Evolutionary conservation across 2,329 filamentous ascomycete species (phyloP).

Genomic region (Diaporthe aspalathi): DNA sequence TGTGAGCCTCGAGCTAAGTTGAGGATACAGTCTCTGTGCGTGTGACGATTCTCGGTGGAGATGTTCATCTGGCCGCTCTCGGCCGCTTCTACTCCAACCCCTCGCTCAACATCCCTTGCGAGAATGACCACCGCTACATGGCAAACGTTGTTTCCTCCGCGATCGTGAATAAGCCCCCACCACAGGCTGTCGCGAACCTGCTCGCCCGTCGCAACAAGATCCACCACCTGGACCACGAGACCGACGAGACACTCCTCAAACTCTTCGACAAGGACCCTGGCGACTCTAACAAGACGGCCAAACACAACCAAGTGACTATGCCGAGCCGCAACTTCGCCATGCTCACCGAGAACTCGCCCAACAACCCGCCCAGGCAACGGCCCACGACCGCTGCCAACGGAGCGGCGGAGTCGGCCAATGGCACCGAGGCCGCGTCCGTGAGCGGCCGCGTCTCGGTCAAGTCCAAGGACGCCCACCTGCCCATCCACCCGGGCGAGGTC

Average conservation of each 20-base stretch:
- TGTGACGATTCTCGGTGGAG: slow-evolving; percentile 91
- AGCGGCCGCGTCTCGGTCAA: slow-evolving; percentile 30
- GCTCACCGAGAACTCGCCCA: slow-evolving; percentile 86
- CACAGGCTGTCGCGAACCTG: slow-evolving; percentile 87
- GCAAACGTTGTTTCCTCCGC: slow-evolving; percentile 93
- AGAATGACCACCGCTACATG: slow-evolving; percentile 93
- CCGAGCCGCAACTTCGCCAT: slow-evolving; percentile 93
- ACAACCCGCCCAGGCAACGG: slow-evolving; percentile 48
- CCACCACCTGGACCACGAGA: slow-evolving; percentile 75
- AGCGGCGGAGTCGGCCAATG: slow-evolving; percentile 18
- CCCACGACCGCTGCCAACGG: slow-evolving; percentile 38
- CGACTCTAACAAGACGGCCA: slow-evolving; percentile 75
- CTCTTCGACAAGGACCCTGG: slow-evolving; percentile 93
- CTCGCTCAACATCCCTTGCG: slow-evolving; percentile 78
- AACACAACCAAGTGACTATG: slow-evolving; percentile 87
- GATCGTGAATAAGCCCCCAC: slow-evolving; percentile 95
- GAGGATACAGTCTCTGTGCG: slow-evolving; percentile 73
- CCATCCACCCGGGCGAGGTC: slow-evolving; percentile 81
- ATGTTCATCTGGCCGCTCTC: slow-evolving; percentile 91
- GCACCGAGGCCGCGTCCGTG: slow-evolving; percentile 18
- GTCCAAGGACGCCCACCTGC: slow-evolving; percentile 70
- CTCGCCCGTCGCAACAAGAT: slow-evolving; percentile 90
- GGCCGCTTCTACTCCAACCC: slow-evolving; percentile 96
- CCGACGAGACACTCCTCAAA: slow-evolving; percentile 93
- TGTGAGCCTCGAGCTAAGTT: neutral